These are phyloP conservation scores for Catenaria anguillulae DNA, from an alignment of 371 early-diverging fungal genomes.

Conservation along the genomic window DNA sequence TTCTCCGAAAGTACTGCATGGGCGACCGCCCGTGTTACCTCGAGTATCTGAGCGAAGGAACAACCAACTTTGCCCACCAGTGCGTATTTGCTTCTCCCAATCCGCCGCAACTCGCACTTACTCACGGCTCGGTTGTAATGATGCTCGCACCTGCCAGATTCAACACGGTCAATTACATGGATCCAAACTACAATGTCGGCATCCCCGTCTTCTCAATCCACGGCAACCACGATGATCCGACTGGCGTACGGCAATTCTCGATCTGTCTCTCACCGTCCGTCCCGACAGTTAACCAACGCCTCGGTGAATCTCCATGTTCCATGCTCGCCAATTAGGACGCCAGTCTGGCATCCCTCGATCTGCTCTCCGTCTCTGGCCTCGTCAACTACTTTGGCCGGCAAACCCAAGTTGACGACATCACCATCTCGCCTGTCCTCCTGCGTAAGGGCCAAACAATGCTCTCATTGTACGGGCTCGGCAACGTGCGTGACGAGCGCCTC, in stretches of 20 bases:
- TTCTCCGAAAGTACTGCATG: constrained; percentile 69
- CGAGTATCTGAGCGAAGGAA: constrained; percentile 58
- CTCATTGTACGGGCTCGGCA: constrained; percentile 91
- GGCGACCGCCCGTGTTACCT: constrained; percentile 61
- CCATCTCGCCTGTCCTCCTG: constrained; percentile 64
- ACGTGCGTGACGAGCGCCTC: constrained; percentile 86
- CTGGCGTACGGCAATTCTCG: constrained; percentile 50
- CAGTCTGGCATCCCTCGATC: constrained; percentile 69
- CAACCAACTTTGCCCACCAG: constrained; percentile 50
- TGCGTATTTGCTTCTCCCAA: background rate
- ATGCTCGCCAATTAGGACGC: constrained; percentile 32
- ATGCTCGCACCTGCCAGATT: constrained; percentile 24
- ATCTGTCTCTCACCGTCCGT: background rate
- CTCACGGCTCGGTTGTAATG: too few relatives aligned
- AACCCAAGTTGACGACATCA: constrained; percentile 53
- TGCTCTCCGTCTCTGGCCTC: constrained; percentile 66
- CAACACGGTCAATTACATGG: constrained; percentile 62
- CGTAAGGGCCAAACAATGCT: constrained; percentile 60
- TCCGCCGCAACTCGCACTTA: too few relatives aligned
- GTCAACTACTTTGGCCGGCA: constrained; percentile 93
- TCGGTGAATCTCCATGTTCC: background rate
- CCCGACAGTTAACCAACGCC: too few relatives aligned
- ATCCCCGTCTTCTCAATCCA: constrained; percentile 95
- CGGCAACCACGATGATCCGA: constrained; percentile 99
- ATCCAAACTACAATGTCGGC: constrained; percentile 73